phyloP scores from a whole-genome alignment of 495 filamentous ascomycete genomes.

The Penicillium malachiteum region DNA sequence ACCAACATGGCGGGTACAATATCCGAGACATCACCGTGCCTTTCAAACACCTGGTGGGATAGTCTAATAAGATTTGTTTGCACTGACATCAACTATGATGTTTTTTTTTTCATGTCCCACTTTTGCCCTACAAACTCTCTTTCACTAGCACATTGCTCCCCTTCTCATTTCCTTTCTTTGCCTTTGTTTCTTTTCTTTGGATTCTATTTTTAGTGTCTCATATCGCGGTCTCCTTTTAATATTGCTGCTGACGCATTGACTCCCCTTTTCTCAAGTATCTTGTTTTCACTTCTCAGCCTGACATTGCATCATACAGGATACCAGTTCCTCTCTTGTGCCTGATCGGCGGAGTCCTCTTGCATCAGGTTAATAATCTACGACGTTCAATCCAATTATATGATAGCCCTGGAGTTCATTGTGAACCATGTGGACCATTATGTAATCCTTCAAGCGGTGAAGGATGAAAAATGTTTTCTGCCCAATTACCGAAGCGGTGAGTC shows the following conservation, averaged over 20 bases:
- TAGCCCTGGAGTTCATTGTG: not conserved
- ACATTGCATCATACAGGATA: not conserved
- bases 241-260: not conserved
- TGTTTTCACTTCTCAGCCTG: not conserved
- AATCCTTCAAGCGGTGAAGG: conserved; percentile 14
- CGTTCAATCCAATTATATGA: not conserved
- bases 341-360: not conserved
- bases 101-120: conserved; percentile 9
- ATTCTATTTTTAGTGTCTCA: conserved; percentile 4
- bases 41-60: conserved; percentile 5
- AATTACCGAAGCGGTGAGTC: conserved; percentile 27
- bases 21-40: not conserved
- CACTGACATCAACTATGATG: conserved; percentile 14
- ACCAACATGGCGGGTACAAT: not conserved
- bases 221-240: not conserved
- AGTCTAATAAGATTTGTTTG: conserved; percentile 3
- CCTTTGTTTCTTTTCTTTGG: conserved; percentile 1
- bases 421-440: not conserved
- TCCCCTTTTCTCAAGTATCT: no score
- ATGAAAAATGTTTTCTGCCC: conserved; percentile 27
- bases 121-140: conserved; percentile 1
- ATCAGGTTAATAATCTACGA: not conserved
- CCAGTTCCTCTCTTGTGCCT: not conserved
- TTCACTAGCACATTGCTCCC: not conserved
- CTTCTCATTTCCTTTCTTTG: not conserved